Evolutionary conservation across 2,329 filamentous ascomycete species (phyloP), one percentile per base, ranked within the genome.

Genomic region (Capronia epimyces): DNA sequence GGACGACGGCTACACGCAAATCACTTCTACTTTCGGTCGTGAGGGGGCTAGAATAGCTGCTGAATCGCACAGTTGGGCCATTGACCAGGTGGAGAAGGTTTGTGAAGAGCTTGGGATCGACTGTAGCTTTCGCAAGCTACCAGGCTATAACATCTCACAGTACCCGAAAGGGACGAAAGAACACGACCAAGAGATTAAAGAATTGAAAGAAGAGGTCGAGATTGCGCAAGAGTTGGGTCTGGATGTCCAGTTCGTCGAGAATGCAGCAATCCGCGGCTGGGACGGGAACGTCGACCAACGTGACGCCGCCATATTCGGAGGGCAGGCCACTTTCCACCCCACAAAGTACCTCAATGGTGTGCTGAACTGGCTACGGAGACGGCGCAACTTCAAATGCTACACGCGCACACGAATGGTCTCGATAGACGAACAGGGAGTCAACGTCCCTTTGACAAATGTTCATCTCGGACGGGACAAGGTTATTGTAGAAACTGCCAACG

Each of bases 311-410:
- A 62, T 81, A 3, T 73, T 72, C 46, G 49, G 60, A 1, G 63
- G 69, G 13, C 77, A 81, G 57, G 77, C 75, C 0, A 73, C 76
- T 0, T 81, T 81, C 60, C 78, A 80, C 49, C 77, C 78, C 0
- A 81, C 78, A 2, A 74, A 74, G 56, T 81, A 81, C 57, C 63
- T 80, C 1, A 65, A 72, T 31, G 77, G 76, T 5, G 61, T 81
- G 1, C 66, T 82, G 2, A 66, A 70, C 6, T 80, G 75, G 68
- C 69, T 81, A 15, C 66, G 70, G 24, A 52, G 72, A 15, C 76
- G 80, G 57, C 67, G 70, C 6, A 75, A 77, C 62, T 82, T 81
- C 62, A 63, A 67, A 27, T 78, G 75, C 63, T 80, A 70, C 62
- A 75, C 76, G 1, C 66, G 73, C 49, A 79, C 77, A 0, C 69